phyloP scores from a whole-genome alignment of 1,284 basidiomycete genomes.

The Naganishia sp. region DNA sequence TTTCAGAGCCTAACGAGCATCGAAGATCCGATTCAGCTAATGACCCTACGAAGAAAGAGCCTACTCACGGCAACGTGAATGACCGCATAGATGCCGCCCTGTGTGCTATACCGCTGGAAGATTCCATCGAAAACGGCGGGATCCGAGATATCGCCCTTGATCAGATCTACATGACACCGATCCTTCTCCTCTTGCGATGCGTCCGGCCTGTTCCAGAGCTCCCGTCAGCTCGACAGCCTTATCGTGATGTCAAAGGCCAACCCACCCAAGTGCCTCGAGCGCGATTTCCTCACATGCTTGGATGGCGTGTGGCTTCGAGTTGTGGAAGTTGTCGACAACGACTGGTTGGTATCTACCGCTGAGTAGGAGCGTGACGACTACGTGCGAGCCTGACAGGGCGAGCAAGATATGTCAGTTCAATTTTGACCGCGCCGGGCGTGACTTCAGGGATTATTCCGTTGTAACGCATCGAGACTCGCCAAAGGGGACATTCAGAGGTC shows the following conservation, averaged over 20 bases:
- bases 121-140: conserved; percentile 69
- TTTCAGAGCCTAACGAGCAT: conserved; percentile 77
- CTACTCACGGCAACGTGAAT: conserved; percentile 84
- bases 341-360: conserved; percentile 87
- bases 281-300: conserved; percentile 71
- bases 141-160: conserved; percentile 72
- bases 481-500: too few relatives aligned
- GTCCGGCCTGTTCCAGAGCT: conserved; percentile 5
- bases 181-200: conserved; percentile 22
- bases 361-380: conserved; percentile 79
- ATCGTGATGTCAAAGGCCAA: background rate
- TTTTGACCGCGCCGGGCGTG: too few relatives aligned
- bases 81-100: conserved; percentile 95
- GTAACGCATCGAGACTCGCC: too few relatives aligned
- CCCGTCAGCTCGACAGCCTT: background rate
- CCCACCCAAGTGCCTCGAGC: conserved; percentile 58
- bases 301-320: conserved; percentile 76
- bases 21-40: background rate
- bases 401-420: too few relatives aligned
- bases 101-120: conserved; percentile 75
- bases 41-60: background rate
- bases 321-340: conserved; percentile 90
- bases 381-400: conserved; percentile 72
- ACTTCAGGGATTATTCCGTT: too few relatives aligned
- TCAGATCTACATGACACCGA: conserved; percentile 59